Evolutionary conservation across 176 grass and related monocot species (phyloP), one percentile per base, ranked within the genome.

Genomic region (Typha latifolia): DNA sequence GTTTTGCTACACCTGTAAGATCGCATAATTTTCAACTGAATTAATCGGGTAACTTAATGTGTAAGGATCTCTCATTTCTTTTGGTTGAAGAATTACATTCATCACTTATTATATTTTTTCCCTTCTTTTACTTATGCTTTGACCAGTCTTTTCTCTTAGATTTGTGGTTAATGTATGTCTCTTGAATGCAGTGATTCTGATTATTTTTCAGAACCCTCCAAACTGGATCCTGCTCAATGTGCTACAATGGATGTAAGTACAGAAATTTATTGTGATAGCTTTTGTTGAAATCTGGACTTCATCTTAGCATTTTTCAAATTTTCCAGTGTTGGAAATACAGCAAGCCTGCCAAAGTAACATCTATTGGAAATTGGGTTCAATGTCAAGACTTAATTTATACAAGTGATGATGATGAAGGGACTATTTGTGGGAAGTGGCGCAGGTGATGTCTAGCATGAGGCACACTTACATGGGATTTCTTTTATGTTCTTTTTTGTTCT

Each of bases 281-380:
- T 65, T n/a, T 65, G 32, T 43, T 6, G 47, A 37, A 65, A 34
- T 37, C n/a, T 59, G 14, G 16, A 21, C 53, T 59, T 59, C 53
- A 2, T 19, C 18, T 21, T 59, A 59, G 18, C n/a, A 59, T 18
- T 59, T 16, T 50, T 70, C n/a, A n/a, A 19, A 55, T 49, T 76
- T 85, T 66, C 68, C 16, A 57, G 31, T 66, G 81, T 69, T 80
- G 51, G 69, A 50, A 67, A 12, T 10, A 12, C 16, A 63, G 48
- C 47, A 77, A 73, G 70, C 72, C 63, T 57, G 71, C 74, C 37
- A 82, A 31, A 73, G 59, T 66, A 72, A 69, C 73, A 70, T 86
- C 81, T 71, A 75, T 79, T 73, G 94, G 94, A 80, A 97, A 97
- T 61, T 97, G 94, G 94, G 69, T 97, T 74, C 89, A 97, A 66